Conservation (phyloP, 1,139 yeast genomes). For the Schwanniomyces etchellsii region DNA sequence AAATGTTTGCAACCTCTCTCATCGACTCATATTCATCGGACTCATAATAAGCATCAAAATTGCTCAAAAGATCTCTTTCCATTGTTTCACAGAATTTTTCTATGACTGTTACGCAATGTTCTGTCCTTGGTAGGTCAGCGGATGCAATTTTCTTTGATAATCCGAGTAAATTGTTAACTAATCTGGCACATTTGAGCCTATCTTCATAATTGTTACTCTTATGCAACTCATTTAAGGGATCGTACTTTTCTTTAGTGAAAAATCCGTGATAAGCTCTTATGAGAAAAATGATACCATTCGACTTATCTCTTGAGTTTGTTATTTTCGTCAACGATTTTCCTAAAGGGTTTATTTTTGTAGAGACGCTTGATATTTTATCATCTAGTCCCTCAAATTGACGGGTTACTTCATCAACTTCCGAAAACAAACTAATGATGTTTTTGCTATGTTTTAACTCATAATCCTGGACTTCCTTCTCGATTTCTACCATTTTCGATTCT, state of each 20-base stretch:
- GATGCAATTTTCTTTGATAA: constrained; percentile 58
- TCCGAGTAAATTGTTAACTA: constrained; percentile 59
- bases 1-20: constrained; percentile 74
- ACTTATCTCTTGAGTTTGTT: constrained; percentile 71
- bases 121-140: constrained; percentile 45
- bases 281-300: constrained; percentile 67
- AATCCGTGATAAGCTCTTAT: constrained; percentile 77
- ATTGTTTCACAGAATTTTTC: constrained; percentile 70
- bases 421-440: constrained; percentile 54
- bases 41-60: constrained; percentile 56
- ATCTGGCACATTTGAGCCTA: constrained; percentile 61
- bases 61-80: constrained; percentile 59
- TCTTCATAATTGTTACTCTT: constrained; percentile 40
- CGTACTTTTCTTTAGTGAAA: constrained; percentile 54
- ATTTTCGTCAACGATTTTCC: constrained; percentile 71
- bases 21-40: constrained; percentile 58
- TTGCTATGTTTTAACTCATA: constrained; percentile 64
- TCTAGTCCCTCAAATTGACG: constrained; percentile 55
- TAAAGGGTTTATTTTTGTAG: constrained; percentile 63
- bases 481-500: constrained; percentile 35
- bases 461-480: constrained; percentile 54
- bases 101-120: constrained; percentile 47
- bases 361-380: constrained; percentile 51
- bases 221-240: constrained; percentile 53
- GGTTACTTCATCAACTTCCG: constrained; percentile 40